Evolutionary conservation across 495 filamentous ascomycete species (phyloP), one percentile per base, ranked within the genome.

Genomic region (Xylaria venustula): DNA sequence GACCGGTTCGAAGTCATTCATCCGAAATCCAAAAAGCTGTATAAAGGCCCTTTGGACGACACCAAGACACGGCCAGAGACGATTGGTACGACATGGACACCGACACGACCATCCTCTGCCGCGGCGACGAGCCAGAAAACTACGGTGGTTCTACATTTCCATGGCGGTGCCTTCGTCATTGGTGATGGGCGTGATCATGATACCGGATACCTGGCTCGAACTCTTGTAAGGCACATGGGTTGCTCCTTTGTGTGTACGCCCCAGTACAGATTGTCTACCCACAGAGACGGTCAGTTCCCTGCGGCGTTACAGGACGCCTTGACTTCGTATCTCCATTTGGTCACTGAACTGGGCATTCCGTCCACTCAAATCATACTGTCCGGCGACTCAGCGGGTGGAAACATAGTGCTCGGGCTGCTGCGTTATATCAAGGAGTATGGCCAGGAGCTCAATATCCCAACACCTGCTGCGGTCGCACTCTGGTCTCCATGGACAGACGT

Each of bases 111-210:
- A 4, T 36, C 25, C 5, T 7, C 25, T 8, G 48, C 40, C 7
- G 36, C 25, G 5, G 12, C 20, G 12, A 17, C 3, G 36, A 47
- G 40, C 28, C 58, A 17, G 36, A 54, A 46, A 19, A 36, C 20
- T 9, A 54, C 58, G 28, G 30, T 61, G 12, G 41, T 22, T 2
- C 58, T 54, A 36, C 57, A 60, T 37, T 52, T 82, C 50, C 80
- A 82, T 58, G 78, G 79, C 32, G 81, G 81, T 20, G 77, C 71
- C n/a, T 83, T 69, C 54, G 73, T 83, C 20, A 36, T 77, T 36
- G 60, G 69, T 56, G 66, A 75, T 61, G 70, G 69, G 20, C 52
- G 71, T 5, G 67, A 67, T 25, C 56, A 62, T 26, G 72, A 69
- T 40, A 58, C 70, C 12, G 73, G 71, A 5, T 73, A 65, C 37